Evolutionary conservation across 2,329 filamentous ascomycete species (phyloP).

Genomic region (Alternaria triticina): DNA sequence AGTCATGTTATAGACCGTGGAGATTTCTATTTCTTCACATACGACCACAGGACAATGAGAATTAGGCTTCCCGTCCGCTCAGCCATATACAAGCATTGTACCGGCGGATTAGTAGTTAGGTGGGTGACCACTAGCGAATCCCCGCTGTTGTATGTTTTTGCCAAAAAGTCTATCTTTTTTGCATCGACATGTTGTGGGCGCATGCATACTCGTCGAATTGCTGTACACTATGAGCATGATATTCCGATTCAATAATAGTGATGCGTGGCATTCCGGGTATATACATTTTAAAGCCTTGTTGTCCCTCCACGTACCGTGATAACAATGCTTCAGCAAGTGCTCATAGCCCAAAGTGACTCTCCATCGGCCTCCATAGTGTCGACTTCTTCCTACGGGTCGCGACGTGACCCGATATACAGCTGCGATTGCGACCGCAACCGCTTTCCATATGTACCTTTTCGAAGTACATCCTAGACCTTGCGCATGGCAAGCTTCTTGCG

Average conservation of each 20-base stretch:
- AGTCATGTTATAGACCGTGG: too few relatives aligned
- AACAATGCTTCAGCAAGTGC: background rate
- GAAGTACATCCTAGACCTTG: background rate
- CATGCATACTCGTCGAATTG: too few relatives aligned
- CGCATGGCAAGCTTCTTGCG: slow-evolving; percentile 52
- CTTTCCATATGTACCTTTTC: background rate
- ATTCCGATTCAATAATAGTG: background rate
- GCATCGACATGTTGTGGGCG: too few relatives aligned
- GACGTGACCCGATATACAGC: background rate
- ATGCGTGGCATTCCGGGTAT: background rate
- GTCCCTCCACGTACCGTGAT: background rate
- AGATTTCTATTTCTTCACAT: too few relatives aligned
- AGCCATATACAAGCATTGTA: too few relatives aligned
- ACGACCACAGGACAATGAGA: too few relatives aligned
- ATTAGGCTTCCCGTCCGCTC: too few relatives aligned
- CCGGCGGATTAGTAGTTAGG: too few relatives aligned
- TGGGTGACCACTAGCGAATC: too few relatives aligned
- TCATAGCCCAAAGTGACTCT: background rate
- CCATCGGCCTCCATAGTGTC: background rate
- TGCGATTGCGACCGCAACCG: background rate
- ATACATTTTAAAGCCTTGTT: background rate
- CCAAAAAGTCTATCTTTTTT: too few relatives aligned
- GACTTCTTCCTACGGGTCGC: background rate
- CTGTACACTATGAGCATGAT: background rate
- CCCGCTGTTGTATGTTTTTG: too few relatives aligned